Evolutionary conservation across 2,329 filamentous ascomycete species (phyloP), one percentile per base, ranked within the genome.

Genomic region (Fusarium tanahbumbuense): DNA sequence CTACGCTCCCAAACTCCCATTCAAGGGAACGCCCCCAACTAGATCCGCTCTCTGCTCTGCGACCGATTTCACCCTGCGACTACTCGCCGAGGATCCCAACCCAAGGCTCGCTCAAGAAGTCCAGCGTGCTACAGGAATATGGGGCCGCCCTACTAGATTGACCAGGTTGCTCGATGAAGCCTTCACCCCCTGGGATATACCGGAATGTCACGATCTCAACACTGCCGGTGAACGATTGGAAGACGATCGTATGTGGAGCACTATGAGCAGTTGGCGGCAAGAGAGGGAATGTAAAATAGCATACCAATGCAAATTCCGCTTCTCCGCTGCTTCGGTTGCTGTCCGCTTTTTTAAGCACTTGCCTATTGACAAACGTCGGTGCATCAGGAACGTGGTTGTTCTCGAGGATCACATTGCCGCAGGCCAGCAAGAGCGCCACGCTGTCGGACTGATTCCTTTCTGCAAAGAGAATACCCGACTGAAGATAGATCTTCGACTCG

Each of bases 401-500:
- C 13, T 47, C 3, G 67, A 70, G 9, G 56, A 70, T 9, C 27
- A 13, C 3, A 0, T 34, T 2, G 13, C 60, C 3, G 49, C 45
- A 12, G 56, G 48, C 2, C 20, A 22, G 8, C 60, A 30, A 15
- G 28, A 56, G 2, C 34, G 28, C 1, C 65, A 70, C 9, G 45
- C 44, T 3, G 5, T 4, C 2, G 65, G 65, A 2, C 16, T 70
- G 9, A 18, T 65, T 4, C 65, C 56, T 0, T 66, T 66, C 3
- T 69, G 44, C 28, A 41, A 1, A 2, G 46, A 66, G n/a, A 70
- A 69, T 9, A 18, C 25, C 1, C 41, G 13, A 2, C 53, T 70
- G 6, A 45, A 30, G 3, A 15, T 70, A 2, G 30, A 12, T 1
- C 60, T 49, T 6, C 56, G 12, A 2, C 49, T 66, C 2, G 45